Conservation (phyloP, 768 basidiomycete species). For the Jaapia argillacea region DNA sequence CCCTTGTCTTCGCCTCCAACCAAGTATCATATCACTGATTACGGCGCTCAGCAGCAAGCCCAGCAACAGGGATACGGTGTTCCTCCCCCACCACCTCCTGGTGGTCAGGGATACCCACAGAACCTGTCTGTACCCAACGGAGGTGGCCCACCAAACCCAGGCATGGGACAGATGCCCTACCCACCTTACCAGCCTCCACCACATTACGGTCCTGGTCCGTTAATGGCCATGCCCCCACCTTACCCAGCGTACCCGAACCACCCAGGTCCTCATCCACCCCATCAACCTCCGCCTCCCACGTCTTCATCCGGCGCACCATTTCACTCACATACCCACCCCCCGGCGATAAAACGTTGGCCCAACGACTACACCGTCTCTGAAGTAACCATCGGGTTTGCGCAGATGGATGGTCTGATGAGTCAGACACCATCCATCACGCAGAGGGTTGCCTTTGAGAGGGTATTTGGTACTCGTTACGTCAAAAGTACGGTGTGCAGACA, state of each 20-base stretch:
- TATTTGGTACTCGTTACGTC: slow-evolving; percentile 63
- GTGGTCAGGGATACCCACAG: not conserved
- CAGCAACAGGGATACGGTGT: not conserved
- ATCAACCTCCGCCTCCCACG: slow-evolving; percentile 10
- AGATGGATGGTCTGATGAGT: slow-evolving; percentile 30
- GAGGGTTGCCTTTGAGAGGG: slow-evolving; percentile 56
- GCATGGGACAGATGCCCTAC: not conserved
- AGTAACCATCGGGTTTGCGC: slow-evolving; percentile 47
- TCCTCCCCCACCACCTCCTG: not conserved
- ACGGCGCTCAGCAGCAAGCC: not conserved
- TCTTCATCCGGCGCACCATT: slow-evolving; percentile 13
- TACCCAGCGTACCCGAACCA: slow-evolving; percentile 4
- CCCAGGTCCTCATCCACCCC: slow-evolving; percentile 10
- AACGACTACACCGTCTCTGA: slow-evolving; percentile 68
- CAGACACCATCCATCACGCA: slow-evolving; percentile 41
- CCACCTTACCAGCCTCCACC: not conserved
- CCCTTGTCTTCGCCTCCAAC: not conserved
- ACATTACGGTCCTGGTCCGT: not conserved
- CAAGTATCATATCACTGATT: slow-evolving; percentile 3
- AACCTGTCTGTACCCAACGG: not conserved
- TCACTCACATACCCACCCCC: slow-evolving; percentile 46
- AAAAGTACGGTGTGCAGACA: slow-evolving; percentile 69
- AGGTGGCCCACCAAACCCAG: not conserved
- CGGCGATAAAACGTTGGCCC: slow-evolving; percentile 65
- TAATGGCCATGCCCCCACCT: not conserved